A percentile compares a stretch with the other conserved stretches of the same genome.
Evolutionary conservation across 164 flowering plant species (phyloP).

Genomic region (Nymphaea colorata): DNA sequence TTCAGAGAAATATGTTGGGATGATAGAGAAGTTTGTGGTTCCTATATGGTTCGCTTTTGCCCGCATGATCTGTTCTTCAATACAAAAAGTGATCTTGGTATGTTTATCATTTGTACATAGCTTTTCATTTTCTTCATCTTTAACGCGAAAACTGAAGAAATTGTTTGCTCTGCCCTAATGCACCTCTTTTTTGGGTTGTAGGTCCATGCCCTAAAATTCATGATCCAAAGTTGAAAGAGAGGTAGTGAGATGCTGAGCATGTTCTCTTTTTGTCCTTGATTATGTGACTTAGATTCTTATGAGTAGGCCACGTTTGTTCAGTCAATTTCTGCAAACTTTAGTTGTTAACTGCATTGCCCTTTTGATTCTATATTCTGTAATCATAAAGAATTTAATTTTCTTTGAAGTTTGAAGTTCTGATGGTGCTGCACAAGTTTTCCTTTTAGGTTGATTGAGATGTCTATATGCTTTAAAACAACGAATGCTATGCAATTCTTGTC

Average conservation of each 20-base stretch:
- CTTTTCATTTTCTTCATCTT: not conserved
- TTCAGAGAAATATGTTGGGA: constrained; percentile 81
- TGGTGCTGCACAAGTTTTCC: no score
- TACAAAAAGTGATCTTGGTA: constrained; percentile 94
- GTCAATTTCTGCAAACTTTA: no score
- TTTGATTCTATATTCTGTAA: no score
- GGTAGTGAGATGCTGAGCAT: constrained; percentile 26
- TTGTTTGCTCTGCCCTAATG: not conserved
- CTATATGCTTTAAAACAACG: no score
- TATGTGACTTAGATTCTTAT: not conserved
- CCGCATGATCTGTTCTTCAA: constrained; percentile 98
- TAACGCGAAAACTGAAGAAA: no score
- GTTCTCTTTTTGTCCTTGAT: not conserved
- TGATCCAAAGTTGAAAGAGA: constrained; percentile 90
- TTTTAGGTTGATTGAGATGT: no score
- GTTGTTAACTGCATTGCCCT: no score
- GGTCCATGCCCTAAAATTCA: constrained; percentile 89
- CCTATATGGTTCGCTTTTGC: constrained; percentile 91
- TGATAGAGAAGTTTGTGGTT: constrained; percentile 81
- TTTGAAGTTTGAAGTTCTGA: no score
- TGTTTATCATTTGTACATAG: constrained; percentile 5
- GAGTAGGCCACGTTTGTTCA: not conserved
- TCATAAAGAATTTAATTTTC: no score
- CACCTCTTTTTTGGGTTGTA: constrained; percentile 11
- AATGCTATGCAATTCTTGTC: no score